Evolutionary conservation across 192 early-diverging fungal species (phyloP).

Genomic region (Allomyces macrogynus): DNA sequence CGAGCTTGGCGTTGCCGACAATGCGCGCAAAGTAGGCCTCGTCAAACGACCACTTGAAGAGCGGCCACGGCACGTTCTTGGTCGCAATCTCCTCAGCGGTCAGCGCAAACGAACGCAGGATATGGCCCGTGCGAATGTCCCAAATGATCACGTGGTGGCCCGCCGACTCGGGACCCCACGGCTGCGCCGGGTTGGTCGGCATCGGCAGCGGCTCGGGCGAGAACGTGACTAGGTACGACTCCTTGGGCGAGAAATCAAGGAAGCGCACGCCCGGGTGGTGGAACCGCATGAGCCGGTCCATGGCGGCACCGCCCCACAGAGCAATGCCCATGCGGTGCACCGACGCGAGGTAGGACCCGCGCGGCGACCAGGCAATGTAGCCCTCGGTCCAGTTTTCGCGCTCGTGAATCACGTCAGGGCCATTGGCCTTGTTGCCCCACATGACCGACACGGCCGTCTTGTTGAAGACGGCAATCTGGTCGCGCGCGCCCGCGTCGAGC

Average conservation of each 20-base stretch:
- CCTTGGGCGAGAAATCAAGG: conserved; percentile 86
- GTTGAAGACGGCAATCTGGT: conserved; percentile 78
- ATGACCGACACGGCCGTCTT: conserved; percentile 65
- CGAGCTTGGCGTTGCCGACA: conserved; percentile 47
- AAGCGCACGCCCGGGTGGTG: conserved; percentile 74
- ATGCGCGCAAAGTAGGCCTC: conserved; percentile 88
- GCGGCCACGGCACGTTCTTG: conserved; percentile 61
- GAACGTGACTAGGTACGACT: conserved; percentile 82
- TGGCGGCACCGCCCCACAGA: conserved; percentile 87
- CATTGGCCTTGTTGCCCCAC: conserved; percentile 77
- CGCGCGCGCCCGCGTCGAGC: conserved; percentile 55
- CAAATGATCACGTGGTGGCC: conserved; percentile 69
- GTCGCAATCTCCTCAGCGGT: conserved; percentile 23
- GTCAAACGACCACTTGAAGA: conserved; percentile 92
- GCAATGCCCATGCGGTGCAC: conserved; percentile 85
- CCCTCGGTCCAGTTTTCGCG: conserved; percentile 80
- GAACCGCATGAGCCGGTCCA: conserved; percentile 78
- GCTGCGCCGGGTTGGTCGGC: conserved; percentile 20
- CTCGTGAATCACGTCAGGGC: conserved; percentile 37
- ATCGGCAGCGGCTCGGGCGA: conserved; percentile 58
- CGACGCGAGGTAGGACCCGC: conserved; percentile 80
- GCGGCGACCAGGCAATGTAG: conserved; percentile 84
- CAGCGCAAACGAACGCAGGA: conserved; percentile 74
- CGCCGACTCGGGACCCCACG: conserved; percentile 44
- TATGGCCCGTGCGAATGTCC: conserved; percentile 77